Evolutionary conservation across 768 basidiomycete species (phyloP).

Genomic region (Tylopilus rubrobrunneus): DNA sequence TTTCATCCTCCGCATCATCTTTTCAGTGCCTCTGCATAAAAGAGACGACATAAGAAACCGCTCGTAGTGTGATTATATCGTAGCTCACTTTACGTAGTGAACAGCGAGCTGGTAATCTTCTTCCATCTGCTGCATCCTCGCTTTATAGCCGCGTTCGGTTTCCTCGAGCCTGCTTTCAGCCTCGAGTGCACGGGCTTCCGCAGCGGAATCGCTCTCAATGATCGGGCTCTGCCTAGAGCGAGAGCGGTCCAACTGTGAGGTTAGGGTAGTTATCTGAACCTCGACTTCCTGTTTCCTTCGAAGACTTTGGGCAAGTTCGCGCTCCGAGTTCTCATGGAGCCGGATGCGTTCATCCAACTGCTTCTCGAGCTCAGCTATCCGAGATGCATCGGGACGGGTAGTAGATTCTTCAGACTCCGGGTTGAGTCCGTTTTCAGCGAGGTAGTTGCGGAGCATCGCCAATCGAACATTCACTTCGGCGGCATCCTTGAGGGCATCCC

Average conservation of each 20-base stretch:
- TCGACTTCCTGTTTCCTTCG: slow-evolving; percentile 75
- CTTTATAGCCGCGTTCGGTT: slow-evolving; percentile 72
- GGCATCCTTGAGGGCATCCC: slow-evolving; percentile 59
- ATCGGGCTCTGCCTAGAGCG: slow-evolving; percentile 56
- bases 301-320: slow-evolving; percentile 63
- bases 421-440: slow-evolving; percentile 83
- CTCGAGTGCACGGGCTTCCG: slow-evolving; percentile 53
- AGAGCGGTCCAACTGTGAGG: slow-evolving; percentile 62
- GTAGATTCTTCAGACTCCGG: slow-evolving; percentile 65
- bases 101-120: slow-evolving; percentile 96
- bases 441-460: slow-evolving; percentile 76
- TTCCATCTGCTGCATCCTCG: slow-evolving; percentile 84
- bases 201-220: slow-evolving; percentile 33
- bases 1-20: slow-evolving; percentile 95
- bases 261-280: slow-evolving; percentile 58
- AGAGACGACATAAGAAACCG: slow-evolving; percentile 13
- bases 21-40: slow-evolving; percentile 81
- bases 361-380: slow-evolving; percentile 73
- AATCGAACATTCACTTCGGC: slow-evolving; percentile 71
- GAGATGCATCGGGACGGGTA: slow-evolving; percentile 32
- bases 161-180: slow-evolving; percentile 78
- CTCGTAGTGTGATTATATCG: slow-evolving; percentile 17
- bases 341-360: slow-evolving; percentile 71
- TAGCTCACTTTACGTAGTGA: slow-evolving; percentile 89
- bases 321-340: slow-evolving; percentile 69